Conservation (phyloP, 352 stramenopile genomes). For the Phytophthora lateralis region DNA sequence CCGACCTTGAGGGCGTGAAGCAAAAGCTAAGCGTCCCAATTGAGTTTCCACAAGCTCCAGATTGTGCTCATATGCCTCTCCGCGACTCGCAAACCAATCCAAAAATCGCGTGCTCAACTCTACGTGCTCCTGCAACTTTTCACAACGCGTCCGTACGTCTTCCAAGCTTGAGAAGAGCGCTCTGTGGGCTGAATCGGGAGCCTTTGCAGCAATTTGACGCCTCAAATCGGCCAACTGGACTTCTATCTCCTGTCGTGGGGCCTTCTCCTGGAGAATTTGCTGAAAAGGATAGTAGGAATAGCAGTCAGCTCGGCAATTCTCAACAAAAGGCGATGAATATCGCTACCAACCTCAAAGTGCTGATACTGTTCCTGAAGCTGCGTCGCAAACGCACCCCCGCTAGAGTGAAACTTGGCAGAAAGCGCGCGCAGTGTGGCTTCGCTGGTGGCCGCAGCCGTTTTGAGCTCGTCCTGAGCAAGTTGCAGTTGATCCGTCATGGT, state of each 20-base stretch:
- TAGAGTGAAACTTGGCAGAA: constrained; percentile 46
- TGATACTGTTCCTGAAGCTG: constrained; percentile 40
- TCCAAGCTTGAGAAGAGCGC: constrained; percentile 17
- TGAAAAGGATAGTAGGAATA: constrained; percentile 12
- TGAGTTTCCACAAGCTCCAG: constrained; percentile 69
- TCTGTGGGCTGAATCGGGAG: constrained; percentile 17
- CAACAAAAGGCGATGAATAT: neutral
- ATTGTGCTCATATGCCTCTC: constrained; percentile 79
- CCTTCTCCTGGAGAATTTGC: constrained; percentile 26
- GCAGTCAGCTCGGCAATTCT: neutral
- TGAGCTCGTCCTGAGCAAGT: constrained; percentile 12
- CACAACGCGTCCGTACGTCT: constrained; percentile 20
- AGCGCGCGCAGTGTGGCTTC: constrained; percentile 38
- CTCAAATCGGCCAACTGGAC: constrained; percentile 19
- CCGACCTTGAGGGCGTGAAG: constrained; percentile 43
- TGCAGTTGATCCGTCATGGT: constrained; percentile 27
- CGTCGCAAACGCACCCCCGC: constrained; percentile 17
- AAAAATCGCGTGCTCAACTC: constrained; percentile 68
- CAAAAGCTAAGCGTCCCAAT: constrained; percentile 47
- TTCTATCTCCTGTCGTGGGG: constrained; percentile 23
- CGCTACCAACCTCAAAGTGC: constrained; percentile 32
- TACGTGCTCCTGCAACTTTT: constrained; percentile 49
- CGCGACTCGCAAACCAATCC: constrained; percentile 72
- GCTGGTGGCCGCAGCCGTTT: constrained; percentile 23
- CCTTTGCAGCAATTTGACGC: constrained; percentile 29